These are phyloP conservation scores for Strobilomyces echinocephalus DNA, from an alignment of 768 basidiomycete genomes.

Conservation along the genomic window DNA sequence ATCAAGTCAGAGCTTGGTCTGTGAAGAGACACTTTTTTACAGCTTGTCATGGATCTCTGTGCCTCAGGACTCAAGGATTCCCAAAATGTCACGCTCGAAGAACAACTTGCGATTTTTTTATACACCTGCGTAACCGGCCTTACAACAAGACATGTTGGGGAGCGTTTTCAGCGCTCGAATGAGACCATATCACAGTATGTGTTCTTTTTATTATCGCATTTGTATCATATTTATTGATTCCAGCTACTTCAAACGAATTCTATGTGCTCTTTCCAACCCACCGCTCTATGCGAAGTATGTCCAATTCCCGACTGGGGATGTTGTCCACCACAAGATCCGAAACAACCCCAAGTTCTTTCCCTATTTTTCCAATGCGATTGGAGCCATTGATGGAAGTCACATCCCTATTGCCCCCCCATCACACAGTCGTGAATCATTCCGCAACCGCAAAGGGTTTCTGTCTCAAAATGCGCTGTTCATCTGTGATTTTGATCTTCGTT, in stretches of 20 bases:
- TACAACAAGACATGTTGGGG: background rate
- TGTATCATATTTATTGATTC: background rate
- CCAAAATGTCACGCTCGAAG: background rate
- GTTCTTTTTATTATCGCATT: background rate
- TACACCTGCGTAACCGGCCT: background rate
- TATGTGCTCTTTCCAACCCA: background rate
- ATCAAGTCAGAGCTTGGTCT: background rate
- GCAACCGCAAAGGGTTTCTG: background rate
- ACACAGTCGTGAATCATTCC: background rate
- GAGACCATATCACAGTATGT: background rate
- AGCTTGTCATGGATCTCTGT: background rate
- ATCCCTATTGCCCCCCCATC: background rate
- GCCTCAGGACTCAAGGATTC: background rate
- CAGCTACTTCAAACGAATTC: background rate
- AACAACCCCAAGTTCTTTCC: background rate
- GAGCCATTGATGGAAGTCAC: background rate
- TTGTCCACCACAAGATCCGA: background rate
- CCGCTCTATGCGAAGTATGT: background rate
- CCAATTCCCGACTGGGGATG: background rate
- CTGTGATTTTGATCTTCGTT: background rate
- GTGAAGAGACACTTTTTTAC: background rate
- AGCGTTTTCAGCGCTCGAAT: background rate
- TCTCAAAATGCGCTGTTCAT: background rate
- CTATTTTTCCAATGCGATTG: background rate
- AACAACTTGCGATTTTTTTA: background rate